Evolutionary conservation across 768 basidiomycete species (phyloP), one percentile per base, ranked within the genome.

Genomic region (Psilocybe subaeruginosa): DNA sequence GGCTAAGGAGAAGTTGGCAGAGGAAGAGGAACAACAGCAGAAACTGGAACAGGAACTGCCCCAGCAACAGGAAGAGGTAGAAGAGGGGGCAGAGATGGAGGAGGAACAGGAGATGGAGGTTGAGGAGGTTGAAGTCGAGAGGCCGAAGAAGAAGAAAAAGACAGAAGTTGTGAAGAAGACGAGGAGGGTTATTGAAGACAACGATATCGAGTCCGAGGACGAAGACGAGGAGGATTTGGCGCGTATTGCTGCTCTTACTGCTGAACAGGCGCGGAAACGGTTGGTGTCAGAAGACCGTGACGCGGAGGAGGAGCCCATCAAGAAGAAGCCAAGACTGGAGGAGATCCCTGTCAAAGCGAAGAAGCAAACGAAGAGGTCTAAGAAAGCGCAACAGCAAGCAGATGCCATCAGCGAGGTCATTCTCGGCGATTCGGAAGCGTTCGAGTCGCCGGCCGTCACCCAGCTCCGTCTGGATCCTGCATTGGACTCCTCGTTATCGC

Each of bases 201-300:
- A 74, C 63, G 81, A 87, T 45, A 64, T 85, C 43, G 89, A 89
- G 76, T 85, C 83, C 5, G 90, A 89, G 66, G 84, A 84, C 41
- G 90, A 89, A 57, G 80, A 78, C 19, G 74, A 70, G n/a, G 61
- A 66, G 2, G 73, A 74, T 62, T 23, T 63, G 30, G 64, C 64
- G 8, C 68, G 64, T 51, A 56, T 72, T 37, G 68, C 66, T 19
- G 74, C 66, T 9, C 66, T 74, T 0, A 73, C 76, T 19, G 69
- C 63, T 29, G 68, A 74, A 39, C 70, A 64, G 29, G 68, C 66
- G 35, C 78, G 77, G 50, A 86, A 86, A 64, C 78, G 85, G n/a
- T 64, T 72, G 41, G 73, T 71, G 6, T 81, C 79, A 4, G 83
- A 81, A 47, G 78, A 76, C 11, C 65, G 66, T 8, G 77, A 77